Base-by-base conservation (phyloP, 768 basidiomycete genomes). In the Galerina sulciceps region DNA sequence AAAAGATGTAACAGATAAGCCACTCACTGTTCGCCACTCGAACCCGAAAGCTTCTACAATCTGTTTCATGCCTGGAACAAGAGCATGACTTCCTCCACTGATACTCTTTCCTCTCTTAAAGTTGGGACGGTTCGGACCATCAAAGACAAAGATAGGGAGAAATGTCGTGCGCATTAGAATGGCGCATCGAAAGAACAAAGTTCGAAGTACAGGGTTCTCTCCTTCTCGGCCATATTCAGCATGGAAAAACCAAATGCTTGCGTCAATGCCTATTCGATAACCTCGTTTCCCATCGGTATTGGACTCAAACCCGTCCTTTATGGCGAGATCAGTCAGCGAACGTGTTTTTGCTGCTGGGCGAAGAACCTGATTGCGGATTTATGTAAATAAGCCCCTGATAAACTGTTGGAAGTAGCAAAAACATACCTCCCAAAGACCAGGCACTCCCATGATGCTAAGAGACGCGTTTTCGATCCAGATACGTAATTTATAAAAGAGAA, bases 121-220 rank as follows among this genome's bases (percentile, higher is more conserved):
- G 20, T 85, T 82, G 3, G 94, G 94, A 60, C 95, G 84, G 59
- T 87, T 84, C 0, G 91, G 91, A 0, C 94, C 94, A 72, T 97
- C 94, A 67, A 96, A 97, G 5, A 96, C 91, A 70, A 96, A 96
- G 13, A 97, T 81, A 0, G 93, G 93, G 10, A 94, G 81, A 63
- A 96, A 86, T 0, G 94, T 93, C 4, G 87, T 81, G 55, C 81
- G 83, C 71, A 92, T 84, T 3, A 97, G 82, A 20, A 84, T 85
- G 40, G 88, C 86, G 71, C 93, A 93, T 44, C 91, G 89, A 72
- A 94, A 96, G 77, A 95, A 93, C 73, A 73, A 77, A 0, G 91
- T 94, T 23, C 93, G 79, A 10, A 95, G 79, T 53, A 93, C 90
- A 10, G 94, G 94, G 58, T 95, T 95, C 70, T 94, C 91, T 10